phyloP scores from a whole-genome alignment of 1,284 basidiomycete genomes.

The Rhodotorula sp. region DNA sequence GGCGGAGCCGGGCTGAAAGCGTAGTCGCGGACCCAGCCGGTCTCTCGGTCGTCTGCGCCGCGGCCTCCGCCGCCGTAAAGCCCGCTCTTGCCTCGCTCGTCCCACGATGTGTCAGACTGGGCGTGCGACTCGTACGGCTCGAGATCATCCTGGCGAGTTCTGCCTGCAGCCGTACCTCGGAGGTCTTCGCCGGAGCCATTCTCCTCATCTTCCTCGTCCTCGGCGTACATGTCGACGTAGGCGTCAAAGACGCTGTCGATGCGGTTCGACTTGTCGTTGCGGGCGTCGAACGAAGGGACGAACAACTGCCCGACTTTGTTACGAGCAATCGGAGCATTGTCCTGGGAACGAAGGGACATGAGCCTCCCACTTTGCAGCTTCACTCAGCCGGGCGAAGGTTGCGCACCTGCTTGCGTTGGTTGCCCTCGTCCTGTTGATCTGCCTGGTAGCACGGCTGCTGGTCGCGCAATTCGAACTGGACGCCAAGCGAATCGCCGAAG shows the following conservation, averaged over 20 bases:
- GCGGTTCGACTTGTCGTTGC: slow-evolving; percentile 2
- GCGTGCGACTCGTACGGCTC: not conserved
- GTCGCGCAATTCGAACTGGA: slow-evolving; percentile 7
- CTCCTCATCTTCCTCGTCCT: slow-evolving; percentile 2
- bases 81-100: slow-evolving; percentile 36
- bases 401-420: not conserved
- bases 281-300: not conserved
- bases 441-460: slow-evolving; percentile 1
- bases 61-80: slow-evolving; percentile 39
- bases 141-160: not conserved
- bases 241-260: slow-evolving; percentile 32
- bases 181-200: not conserved
- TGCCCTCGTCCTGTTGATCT: slow-evolving; percentile 9
- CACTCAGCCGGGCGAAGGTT: no score
- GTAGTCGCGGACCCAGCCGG: slow-evolving; percentile 35
- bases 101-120: slow-evolving; percentile 27
- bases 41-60: slow-evolving; percentile 38
- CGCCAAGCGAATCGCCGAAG: not conserved
- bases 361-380: fast-evolving
- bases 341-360: slow-evolving; percentile 6
- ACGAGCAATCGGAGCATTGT: slow-evolving; percentile 16
- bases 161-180: not conserved
- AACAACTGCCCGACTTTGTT: slow-evolving; percentile 2
- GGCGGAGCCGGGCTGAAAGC: slow-evolving; percentile 12
- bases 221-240: slow-evolving; percentile 34